These are phyloP conservation scores for Henningerozyma blattae DNA, from an alignment of 805 yeast species.

Conservation along the genomic window DNA sequence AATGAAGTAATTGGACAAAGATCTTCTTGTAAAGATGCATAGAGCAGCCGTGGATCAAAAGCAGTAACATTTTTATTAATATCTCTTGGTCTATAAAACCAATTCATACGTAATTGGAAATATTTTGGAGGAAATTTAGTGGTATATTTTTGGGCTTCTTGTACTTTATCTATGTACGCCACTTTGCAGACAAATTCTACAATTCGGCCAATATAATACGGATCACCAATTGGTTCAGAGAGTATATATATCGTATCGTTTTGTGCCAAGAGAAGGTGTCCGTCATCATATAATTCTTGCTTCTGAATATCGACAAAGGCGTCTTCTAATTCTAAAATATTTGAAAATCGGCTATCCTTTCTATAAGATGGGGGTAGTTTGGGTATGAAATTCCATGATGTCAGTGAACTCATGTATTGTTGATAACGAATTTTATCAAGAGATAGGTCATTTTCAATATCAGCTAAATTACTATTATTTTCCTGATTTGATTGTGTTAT, in stretches of 20 bases:
- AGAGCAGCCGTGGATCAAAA: slow-evolving; percentile 60
- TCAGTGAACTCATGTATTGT: neutral
- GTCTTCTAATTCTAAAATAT: slow-evolving; percentile 27
- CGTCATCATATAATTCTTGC: slow-evolving; percentile 12
- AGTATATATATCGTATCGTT: slow-evolving; percentile 68
- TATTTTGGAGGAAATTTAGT: slow-evolving; percentile 36
- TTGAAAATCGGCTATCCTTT: slow-evolving; percentile 25
- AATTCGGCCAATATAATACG: slow-evolving; percentile 78
- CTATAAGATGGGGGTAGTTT: slow-evolving; percentile 22
- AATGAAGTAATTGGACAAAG: slow-evolving; percentile 63
- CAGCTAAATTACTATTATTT: neutral
- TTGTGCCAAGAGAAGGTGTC: slow-evolving; percentile 13
- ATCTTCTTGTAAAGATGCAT: slow-evolving; percentile 79
- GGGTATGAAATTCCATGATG: slow-evolving; percentile 24
- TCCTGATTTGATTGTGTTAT: no score
- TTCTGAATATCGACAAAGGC: slow-evolving; percentile 24
- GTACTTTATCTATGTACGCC: slow-evolving; percentile 10
- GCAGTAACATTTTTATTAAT: slow-evolving; percentile 41
- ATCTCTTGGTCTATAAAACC: slow-evolving; percentile 87
- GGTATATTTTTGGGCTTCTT: slow-evolving; percentile 4
- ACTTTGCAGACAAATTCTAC: slow-evolving; percentile 47
- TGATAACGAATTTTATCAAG: neutral
- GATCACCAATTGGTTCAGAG: slow-evolving; percentile 90
- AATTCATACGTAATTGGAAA: slow-evolving; percentile 60
- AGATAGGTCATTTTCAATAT: neutral